phyloP scores from a whole-genome alignment of 2,329 filamentous ascomycete species.

The Trichoderma endophyticum region DNA sequence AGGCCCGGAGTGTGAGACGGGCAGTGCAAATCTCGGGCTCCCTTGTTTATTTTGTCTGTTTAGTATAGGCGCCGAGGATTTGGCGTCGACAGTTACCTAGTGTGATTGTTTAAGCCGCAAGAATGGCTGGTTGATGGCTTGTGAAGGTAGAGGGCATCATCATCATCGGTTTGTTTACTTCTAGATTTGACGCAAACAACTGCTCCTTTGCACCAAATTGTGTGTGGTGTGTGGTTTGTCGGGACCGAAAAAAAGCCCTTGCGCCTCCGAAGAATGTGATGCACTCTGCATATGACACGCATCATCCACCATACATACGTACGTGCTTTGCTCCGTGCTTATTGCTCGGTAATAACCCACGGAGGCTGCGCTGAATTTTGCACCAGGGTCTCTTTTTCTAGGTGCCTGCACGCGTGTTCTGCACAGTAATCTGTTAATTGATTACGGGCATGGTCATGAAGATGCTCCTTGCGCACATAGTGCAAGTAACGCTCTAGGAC shows the following conservation, averaged over 20 bases:
- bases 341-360: background rate
- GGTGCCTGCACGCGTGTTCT: background rate
- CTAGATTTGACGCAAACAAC: background rate
- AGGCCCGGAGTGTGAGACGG: background rate
- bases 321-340: background rate
- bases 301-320: background rate
- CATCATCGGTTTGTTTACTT: background rate
- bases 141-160: background rate
- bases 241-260: background rate
- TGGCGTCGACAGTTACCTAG: too few species aligned
- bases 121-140: background rate
- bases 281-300: background rate
- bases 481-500: background rate
- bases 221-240: background rate
- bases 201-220: background rate
- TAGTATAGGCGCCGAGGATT: background rate
- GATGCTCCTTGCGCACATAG: background rate
- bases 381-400: background rate
- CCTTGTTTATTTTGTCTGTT: background rate
- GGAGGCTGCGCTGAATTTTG: background rate
- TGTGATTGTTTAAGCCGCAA: too few species aligned
- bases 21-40: constrained; percentile 5
- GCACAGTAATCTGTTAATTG: background rate
- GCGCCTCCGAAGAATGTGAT: background rate
- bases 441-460: background rate